Base-by-base conservation (phyloP, 768 basidiomycete genomes). In the Xerocomus brunneocitrinus region DNA sequence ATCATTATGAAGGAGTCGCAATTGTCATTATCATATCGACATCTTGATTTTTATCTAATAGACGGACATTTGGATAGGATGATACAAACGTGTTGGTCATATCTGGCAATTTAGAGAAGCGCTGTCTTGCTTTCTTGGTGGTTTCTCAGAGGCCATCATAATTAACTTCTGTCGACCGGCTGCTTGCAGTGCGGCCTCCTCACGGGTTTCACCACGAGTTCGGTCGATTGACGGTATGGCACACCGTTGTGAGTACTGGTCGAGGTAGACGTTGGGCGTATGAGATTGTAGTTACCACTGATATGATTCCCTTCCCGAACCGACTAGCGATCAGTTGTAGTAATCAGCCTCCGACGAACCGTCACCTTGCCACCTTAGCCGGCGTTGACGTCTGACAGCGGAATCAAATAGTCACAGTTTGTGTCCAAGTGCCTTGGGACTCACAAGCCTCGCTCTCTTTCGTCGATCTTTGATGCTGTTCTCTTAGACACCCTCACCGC, bases 11-110 rank as follows among this genome's bases (percentile, higher is more conserved):
- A 57, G 59, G 62, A 58, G 66, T 62, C 48, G 65, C 63, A 49
- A 14, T 55, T 45, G 55, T 54, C 48, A 57, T 58, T 60, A 63
- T 56, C 57, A 47, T 58, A 58, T 58, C 65, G 47, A 57, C 49
- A 49, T 56, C 49, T 58, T 12, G 50, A 49, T 58, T 58, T 67
- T 70, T 70, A 68, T 71, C 65, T 69, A 67, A 67, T 69, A 53
- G 65, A 60, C 67, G 69, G 67, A 71, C 49, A 70, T 71, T 71
- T 69, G 67, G 67, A 52, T 68, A 59, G 51, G 31, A 32, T 32
- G 31, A 54, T 48, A 57, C 45, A 54, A 42, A 59, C 64, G 39
- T 59, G 57, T 59, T 59, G 50, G 50, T 59, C 49, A 55, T 53
- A 58, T 68, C 62, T 59, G 66, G 67, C 41, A 68, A 53, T 53